Evolutionary conservation across 176 grass and related monocot genomes (phyloP).

Genomic region (Carex scoparia): DNA sequence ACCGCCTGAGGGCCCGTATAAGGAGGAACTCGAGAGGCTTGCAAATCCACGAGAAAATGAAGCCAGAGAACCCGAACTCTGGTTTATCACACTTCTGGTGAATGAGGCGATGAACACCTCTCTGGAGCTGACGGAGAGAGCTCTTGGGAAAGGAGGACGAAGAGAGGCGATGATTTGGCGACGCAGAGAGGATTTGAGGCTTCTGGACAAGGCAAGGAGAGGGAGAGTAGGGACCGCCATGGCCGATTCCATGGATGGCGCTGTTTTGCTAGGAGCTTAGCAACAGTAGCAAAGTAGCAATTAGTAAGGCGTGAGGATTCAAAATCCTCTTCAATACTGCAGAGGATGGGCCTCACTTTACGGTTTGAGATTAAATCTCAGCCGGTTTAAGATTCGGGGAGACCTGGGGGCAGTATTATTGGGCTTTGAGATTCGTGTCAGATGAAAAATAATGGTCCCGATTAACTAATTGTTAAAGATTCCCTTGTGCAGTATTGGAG

Average conservation of each 20-base stretch:
- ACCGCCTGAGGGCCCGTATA: constrained; percentile 32
- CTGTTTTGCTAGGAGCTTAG: background rate
- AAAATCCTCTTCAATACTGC: too few species aligned
- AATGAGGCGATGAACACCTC: constrained; percentile 58
- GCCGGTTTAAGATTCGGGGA: too few species aligned
- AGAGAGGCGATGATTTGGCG: constrained; percentile 35
- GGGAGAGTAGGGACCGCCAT: constrained; percentile 39
- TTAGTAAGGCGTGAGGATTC: too few species aligned
- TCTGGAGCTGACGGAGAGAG: constrained; percentile 5
- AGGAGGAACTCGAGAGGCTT: constrained; percentile 61
- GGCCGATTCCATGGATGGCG: constrained; percentile 46
- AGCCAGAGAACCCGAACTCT: constrained; percentile 22
- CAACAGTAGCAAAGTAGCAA: too few species aligned
- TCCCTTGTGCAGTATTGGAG: too few species aligned
- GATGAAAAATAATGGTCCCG: too few species aligned
- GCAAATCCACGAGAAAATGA: constrained; percentile 52
- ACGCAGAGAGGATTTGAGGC: constrained; percentile 39
- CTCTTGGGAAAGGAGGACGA: constrained; percentile 32
- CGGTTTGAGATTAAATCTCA: too few species aligned
- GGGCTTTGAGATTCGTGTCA: too few species aligned
- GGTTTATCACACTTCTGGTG: constrained; percentile 39
- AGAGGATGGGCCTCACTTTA: too few species aligned
- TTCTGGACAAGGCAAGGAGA: constrained; percentile 69
- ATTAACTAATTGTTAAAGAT: too few species aligned
- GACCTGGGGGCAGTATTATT: too few species aligned